These are phyloP conservation scores for Paratinospora sagittata DNA, from an alignment of 164 flowering plant genomes.

Conservation along the genomic window DNA sequence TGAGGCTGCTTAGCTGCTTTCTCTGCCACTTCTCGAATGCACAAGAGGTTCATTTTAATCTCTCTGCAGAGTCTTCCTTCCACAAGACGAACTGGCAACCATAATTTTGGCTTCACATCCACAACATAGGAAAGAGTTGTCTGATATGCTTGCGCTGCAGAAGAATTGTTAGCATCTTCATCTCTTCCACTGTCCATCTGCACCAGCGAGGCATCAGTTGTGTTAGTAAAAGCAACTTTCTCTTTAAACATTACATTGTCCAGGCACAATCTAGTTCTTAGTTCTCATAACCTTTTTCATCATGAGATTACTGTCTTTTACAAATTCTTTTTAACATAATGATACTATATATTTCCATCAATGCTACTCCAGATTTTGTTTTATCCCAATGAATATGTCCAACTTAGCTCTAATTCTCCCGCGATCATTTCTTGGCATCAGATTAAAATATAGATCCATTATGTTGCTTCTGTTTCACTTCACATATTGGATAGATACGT, in stretches of 20 bases:
- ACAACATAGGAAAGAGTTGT: conserved; percentile 57
- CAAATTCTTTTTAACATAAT: too few species aligned
- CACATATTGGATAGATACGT: not conserved
- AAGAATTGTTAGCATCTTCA: too few species aligned
- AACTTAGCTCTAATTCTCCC: not conserved
- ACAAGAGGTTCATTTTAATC: conserved; percentile 50
- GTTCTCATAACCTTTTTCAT: too few species aligned
- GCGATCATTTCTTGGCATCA: not conserved
- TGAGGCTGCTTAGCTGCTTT: conserved; percentile 13
- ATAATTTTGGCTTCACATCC: conserved; percentile 64
- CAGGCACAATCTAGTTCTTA: too few species aligned
- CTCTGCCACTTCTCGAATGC: conserved; percentile 43
- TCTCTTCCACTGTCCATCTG: conserved; percentile 21
- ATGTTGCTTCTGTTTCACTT: too few species aligned
- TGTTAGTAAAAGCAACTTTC: too few species aligned
- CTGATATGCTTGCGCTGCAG: conserved; percentile 24
- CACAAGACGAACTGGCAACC: conserved; percentile 74
- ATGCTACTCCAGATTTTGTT: too few species aligned
- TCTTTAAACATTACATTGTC: too few species aligned
- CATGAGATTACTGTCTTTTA: too few species aligned
- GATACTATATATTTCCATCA: too few species aligned
- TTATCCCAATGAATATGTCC: not conserved
- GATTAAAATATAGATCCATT: too few species aligned
- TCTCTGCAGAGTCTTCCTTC: conserved; percentile 72
- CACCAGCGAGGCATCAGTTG: conserved; percentile 3